These are phyloP conservation scores for Bretschneidera sinensis DNA, from an alignment of 345 rosid species.

Conservation along the genomic window DNA sequence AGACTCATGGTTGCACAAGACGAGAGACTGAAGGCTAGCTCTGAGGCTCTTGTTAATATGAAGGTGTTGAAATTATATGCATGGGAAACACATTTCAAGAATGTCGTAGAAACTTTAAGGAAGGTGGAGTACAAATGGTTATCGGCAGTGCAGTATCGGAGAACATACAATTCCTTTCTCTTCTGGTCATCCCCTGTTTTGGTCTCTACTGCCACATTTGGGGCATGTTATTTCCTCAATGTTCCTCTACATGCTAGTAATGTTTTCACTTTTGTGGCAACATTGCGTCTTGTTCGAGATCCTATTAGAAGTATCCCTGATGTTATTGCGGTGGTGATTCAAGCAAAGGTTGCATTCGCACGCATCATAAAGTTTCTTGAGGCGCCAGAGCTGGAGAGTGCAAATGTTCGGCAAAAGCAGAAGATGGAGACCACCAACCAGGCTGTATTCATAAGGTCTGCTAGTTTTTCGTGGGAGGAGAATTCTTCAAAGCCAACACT, in stretches of 20 bases:
- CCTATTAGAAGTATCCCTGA: conserved; percentile 80
- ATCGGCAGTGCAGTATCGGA: conserved; percentile 73
- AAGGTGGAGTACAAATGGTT: conserved; percentile 58
- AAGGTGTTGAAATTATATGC: conserved; percentile 90
- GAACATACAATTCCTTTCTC: conserved; percentile 59
- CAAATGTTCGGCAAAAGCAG: conserved; percentile 33
- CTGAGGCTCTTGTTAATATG: conserved; percentile 87
- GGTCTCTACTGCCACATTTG: conserved; percentile 84
- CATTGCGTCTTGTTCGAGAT: conserved; percentile 84
- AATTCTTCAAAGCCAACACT: conserved; percentile 50
- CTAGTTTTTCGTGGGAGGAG: conserved; percentile 82
- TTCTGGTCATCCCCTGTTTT: conserved; percentile 91
- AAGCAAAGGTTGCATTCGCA: conserved; percentile 81
- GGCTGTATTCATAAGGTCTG: conserved; percentile 51
- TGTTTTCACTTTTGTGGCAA: conserved; percentile 92
- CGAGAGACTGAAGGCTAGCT: conserved; percentile 68
- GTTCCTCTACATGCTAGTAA: conserved; percentile 78
- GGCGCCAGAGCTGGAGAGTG: conserved; percentile 69
- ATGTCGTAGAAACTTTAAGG: conserved; percentile 67
- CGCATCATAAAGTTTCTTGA: conserved; percentile 76
- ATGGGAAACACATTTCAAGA: conserved; percentile 89
- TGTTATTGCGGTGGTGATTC: conserved; percentile 77
- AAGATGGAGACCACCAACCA: conserved; percentile 5
- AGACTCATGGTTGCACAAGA: conserved; percentile 81
- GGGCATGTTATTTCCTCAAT: conserved; percentile 72